Evolutionary conservation across 2,329 filamentous ascomycete species (phyloP), one percentile per base, ranked within the genome.

Genomic region (Mollisia scopiformis): DNA sequence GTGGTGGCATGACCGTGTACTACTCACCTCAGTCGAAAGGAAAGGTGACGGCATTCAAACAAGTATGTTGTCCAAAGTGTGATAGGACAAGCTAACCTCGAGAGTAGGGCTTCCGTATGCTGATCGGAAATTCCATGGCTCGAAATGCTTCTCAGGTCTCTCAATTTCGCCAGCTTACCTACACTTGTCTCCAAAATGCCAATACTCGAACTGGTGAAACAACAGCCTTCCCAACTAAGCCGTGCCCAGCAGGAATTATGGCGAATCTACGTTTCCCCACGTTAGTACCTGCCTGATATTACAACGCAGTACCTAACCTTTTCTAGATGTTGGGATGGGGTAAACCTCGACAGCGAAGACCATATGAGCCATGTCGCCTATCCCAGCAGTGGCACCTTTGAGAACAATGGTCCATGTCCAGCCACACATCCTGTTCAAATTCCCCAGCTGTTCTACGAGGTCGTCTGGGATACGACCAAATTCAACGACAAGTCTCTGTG

Each of bases 1-100:
- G 73, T 33, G 75, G 73, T 35, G 75, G 75, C 14, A 74, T 75
- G 72, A 74, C 73, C 1, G 70, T 78, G 6, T 77, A 77, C 62
- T 76, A 77, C 51, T 71, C 63, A 31, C 70, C 73, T 10, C 66
- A 62, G 69, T 52, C 62, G 62, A 10, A 23, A 31, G 43, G 71
- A 33, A 78, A 78, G 57, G 76, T 77, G n/a, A 78, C 75, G 14
- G 77, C 76, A 11, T 79, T 78, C 64, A 75, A 78, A 58, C 74
- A 55, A 14, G 65, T 65, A 58, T 27, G 63, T 50, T 1, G 2
- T 19, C 25, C 10, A 21, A 49, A 30, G 27, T 7, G 19, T 27
- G 13, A 28, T 28, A 5, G 21, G 11, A 27, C 11, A 49, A 7
- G 28, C 10, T 27, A 23, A 49, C 23, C 41, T n/a, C 28, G 23